phyloP scores from a whole-genome alignment of 495 filamentous ascomycete species.

The Cladorrhinum samala region DNA sequence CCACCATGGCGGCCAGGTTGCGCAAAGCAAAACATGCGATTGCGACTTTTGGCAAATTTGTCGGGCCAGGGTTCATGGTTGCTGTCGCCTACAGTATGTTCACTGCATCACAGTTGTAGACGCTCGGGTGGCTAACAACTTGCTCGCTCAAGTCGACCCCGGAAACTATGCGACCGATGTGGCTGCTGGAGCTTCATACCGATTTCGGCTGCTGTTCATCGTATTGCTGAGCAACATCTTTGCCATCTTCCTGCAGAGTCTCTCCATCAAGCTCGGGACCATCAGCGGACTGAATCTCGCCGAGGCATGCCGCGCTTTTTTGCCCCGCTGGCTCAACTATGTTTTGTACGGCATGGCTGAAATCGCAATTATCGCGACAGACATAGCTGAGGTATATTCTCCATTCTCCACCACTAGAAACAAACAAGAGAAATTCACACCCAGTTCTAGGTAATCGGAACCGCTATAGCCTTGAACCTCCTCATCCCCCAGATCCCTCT shows the following conservation, averaged over 20 bases:
- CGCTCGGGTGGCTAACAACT: slow-evolving; percentile 22
- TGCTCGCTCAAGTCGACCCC: slow-evolving; percentile 22
- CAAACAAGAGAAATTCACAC: neutral
- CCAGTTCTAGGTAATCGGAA: slow-evolving; percentile 67
- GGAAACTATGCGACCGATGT: slow-evolving; percentile 32
- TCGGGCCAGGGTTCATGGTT: slow-evolving; percentile 83
- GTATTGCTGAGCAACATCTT: slow-evolving; percentile 28
- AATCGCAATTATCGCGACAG: slow-evolving; percentile 25
- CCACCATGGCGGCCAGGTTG: neutral
- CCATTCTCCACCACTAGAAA: too few relatives aligned
- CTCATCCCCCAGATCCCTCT: slow-evolving; percentile 71
- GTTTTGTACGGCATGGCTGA: slow-evolving; percentile 26
- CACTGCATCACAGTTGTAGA: neutral
- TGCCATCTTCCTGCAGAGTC: slow-evolving; percentile 27
- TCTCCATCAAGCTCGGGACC: slow-evolving; percentile 28
- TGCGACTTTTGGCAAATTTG: slow-evolving; percentile 64
- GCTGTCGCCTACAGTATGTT: slow-evolving; percentile 56
- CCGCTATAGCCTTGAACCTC: slow-evolving; percentile 84
- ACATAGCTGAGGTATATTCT: slow-evolving; percentile 62
- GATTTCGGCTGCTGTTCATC: slow-evolving; percentile 27
- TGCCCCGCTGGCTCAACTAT: slow-evolving; percentile 28
- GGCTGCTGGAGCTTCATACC: slow-evolving; percentile 25
- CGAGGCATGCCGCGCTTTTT: slow-evolving; percentile 20
- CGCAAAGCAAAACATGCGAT: slow-evolving; percentile 34
- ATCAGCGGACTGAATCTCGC: slow-evolving; percentile 27